These are phyloP conservation scores for Marasmius oreades DNA, from an alignment of 1,284 basidiomycete genomes.

Conservation along the genomic window DNA sequence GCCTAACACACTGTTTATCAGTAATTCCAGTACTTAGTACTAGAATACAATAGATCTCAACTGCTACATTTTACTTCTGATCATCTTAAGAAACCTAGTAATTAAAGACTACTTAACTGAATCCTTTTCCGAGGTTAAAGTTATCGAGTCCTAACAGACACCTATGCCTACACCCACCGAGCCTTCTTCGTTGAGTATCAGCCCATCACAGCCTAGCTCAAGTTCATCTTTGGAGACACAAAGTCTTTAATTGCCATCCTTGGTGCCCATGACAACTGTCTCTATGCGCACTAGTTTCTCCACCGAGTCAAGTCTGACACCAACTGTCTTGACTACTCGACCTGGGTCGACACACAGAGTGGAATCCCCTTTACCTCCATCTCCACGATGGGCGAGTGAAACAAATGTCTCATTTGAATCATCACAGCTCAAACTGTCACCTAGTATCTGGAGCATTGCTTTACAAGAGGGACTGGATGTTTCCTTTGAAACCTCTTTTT, in stretches of 20 bases:
- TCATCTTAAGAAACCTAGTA: no score
- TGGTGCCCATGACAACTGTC: not conserved
- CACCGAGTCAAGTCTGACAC: slow-evolving; percentile 10
- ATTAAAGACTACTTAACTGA: no score
- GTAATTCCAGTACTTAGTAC: no score
- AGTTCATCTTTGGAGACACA: slow-evolving; percentile 2
- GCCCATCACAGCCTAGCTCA: not conserved
- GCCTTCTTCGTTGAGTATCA: slow-evolving; percentile 1
- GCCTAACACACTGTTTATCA: no score
- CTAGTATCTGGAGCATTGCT: slow-evolving; percentile 54
- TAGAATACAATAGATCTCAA: no score
- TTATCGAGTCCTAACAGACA: no score
- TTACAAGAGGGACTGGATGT: slow-evolving; percentile 55
- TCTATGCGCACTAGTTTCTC: not conserved
- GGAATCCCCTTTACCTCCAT: slow-evolving; percentile 5
- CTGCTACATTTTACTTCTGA: no score
- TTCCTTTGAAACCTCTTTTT: slow-evolving; percentile 59
- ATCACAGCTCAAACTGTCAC: slow-evolving; percentile 61
- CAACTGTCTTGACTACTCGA: slow-evolving; percentile 10
- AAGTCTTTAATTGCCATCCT: not conserved
- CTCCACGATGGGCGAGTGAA: slow-evolving; percentile 48
- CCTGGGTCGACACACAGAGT: slow-evolving; percentile 5
- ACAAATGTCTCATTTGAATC: slow-evolving; percentile 69
- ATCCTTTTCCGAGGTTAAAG: no score
- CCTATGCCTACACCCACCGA: no score